Evolutionary conservation across 805 yeast species (phyloP).

Genomic region (Ogataea ganodermae): DNA sequence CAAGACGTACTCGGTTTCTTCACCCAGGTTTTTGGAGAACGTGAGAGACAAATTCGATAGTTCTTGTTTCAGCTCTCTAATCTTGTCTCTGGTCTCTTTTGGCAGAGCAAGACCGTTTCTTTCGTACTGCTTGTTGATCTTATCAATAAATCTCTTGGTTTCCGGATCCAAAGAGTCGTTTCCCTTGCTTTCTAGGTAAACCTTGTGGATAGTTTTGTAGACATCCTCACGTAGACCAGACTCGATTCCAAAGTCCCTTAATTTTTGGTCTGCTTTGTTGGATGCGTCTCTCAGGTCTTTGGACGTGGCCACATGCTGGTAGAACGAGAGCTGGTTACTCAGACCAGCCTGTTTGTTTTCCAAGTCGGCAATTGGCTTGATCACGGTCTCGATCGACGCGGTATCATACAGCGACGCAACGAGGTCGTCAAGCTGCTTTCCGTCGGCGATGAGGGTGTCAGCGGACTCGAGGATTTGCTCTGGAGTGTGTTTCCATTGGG

Average conservation of each 20-base stretch:
- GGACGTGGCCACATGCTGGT: constrained; percentile 68
- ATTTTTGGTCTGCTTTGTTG: constrained; percentile 56
- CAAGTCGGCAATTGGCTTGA: constrained; percentile 52
- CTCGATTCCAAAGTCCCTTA: constrained; percentile 63
- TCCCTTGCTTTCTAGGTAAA: constrained; percentile 44
- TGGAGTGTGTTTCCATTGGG: constrained; percentile 63
- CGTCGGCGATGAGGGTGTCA: constrained; percentile 44
- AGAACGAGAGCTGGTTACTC: constrained; percentile 60
- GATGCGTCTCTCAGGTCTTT: constrained; percentile 74
- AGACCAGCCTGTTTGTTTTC: constrained; percentile 51
- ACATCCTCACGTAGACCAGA: constrained; percentile 67
- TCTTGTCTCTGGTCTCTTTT: constrained; percentile 52
- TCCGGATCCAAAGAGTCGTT: constrained; percentile 47
- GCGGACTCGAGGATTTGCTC: constrained; percentile 46
- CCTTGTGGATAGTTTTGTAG: constrained; percentile 55
- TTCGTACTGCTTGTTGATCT: constrained; percentile 55
- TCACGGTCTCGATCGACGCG: constrained; percentile 59
- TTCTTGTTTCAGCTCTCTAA: constrained; percentile 59
- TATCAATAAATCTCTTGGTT: constrained; percentile 56
- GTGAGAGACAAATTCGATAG: constrained; percentile 57
- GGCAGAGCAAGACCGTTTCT: constrained; percentile 72
- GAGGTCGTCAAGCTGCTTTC: constrained; percentile 50
- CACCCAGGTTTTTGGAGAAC: constrained; percentile 68
- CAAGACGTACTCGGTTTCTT: constrained; percentile 60
- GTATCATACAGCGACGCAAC: constrained; percentile 46